A percentile compares a stretch with the other conserved stretches of the same genome.
Conservation (phyloP, 371 early-diverging fungal species). For the Mortierella sp. region DNA sequence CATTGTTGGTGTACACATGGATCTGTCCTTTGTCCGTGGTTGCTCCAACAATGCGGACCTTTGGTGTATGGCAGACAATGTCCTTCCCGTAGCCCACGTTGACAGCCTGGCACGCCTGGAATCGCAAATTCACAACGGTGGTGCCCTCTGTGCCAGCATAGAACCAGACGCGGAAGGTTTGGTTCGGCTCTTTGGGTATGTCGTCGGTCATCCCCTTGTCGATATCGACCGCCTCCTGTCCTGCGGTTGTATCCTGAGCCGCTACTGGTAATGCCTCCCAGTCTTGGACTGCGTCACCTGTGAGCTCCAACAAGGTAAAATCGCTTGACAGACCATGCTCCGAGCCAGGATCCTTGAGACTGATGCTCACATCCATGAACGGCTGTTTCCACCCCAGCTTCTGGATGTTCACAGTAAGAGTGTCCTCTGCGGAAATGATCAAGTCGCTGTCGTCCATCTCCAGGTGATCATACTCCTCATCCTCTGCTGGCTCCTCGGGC, state of each 20-base stretch:
- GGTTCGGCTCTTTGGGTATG: background rate
- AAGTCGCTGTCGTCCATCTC: slow-evolving; percentile 45
- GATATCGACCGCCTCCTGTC: background rate
- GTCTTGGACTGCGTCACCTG: slow-evolving; percentile 38
- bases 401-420: slow-evolving; percentile 20
- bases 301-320: slow-evolving; percentile 23
- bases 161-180: slow-evolving; percentile 35
- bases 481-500: slow-evolving; percentile 17
- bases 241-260: background rate
- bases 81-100: slow-evolving; percentile 41
- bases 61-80: slow-evolving; percentile 37
- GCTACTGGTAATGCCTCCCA: slow-evolving; percentile 24
- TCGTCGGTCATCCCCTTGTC: slow-evolving; percentile 17
- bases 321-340: slow-evolving; percentile 14
- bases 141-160: slow-evolving; percentile 37
- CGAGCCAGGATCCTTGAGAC: slow-evolving; percentile 8
- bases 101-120: slow-evolving; percentile 35
- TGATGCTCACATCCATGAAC: slow-evolving; percentile 29
- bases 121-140: slow-evolving; percentile 21
- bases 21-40: slow-evolving; percentile 32
- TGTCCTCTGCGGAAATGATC: slow-evolving; percentile 21
- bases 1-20: slow-evolving; percentile 29
- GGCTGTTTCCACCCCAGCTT: slow-evolving; percentile 54
- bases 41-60: slow-evolving; percentile 24
- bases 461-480: slow-evolving; percentile 35